Percentiles rank a stretch among this genome's conserved stretches.
Conservation (phyloP, 371 early-diverging fungal species). For the Circinella minor region DNA sequence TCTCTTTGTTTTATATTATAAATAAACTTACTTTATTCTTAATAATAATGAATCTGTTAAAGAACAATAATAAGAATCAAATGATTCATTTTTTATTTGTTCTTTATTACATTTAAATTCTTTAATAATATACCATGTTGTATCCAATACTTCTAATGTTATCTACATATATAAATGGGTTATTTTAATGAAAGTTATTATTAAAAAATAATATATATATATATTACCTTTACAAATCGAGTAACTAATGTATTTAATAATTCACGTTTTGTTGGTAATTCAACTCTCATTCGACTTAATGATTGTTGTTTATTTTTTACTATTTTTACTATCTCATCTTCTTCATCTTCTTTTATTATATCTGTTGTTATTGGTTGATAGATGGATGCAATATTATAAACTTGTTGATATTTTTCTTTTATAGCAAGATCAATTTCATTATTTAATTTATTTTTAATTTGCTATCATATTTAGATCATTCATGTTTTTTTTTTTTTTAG, state of each 20-base stretch:
- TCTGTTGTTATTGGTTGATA: neutral
- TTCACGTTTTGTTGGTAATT: neutral
- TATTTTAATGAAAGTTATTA: too few species aligned
- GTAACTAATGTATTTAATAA: slow-evolving; percentile 1
- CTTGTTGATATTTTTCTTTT: slow-evolving; percentile 14
- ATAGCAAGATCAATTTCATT: slow-evolving; percentile 12
- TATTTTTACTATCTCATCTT: slow-evolving; percentile 1
- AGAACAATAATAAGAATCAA: slow-evolving; percentile 19
- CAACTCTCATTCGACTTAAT: slow-evolving; percentile 4
- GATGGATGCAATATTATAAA: neutral
- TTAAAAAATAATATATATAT: too few species aligned
- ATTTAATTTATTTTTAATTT: slow-evolving; percentile 1
- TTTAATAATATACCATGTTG: slow-evolving; percentile 13
- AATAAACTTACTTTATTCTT: slow-evolving; percentile 20
- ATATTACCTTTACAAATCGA: slow-evolving; percentile 17
- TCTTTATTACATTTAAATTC: slow-evolving; percentile 11
- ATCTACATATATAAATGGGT: neutral
- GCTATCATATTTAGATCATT: neutral
- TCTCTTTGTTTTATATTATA: neutral
- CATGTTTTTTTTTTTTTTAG: neutral
- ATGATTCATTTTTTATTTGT: slow-evolving; percentile 13
- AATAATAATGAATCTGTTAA: slow-evolving; percentile 17
- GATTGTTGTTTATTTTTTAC: slow-evolving; percentile 7
- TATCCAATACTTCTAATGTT: slow-evolving; percentile 20
- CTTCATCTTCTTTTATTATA: neutral